phyloP scores from a whole-genome alignment of 208 protist genomes.

The Acanthamoeba lenticulata region DNA sequence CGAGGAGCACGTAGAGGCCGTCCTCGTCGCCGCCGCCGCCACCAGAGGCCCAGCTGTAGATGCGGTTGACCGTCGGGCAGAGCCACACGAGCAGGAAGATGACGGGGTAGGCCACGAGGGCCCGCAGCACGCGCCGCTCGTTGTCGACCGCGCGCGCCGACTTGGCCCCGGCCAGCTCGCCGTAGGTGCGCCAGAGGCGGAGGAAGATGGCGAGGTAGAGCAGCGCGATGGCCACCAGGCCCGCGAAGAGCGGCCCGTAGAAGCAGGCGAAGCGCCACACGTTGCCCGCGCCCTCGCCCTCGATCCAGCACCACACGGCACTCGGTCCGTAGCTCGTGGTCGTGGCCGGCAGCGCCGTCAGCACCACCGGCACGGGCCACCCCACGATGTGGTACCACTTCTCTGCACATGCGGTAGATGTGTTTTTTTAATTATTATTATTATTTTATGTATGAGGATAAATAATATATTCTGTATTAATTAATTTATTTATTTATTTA shows the following conservation, averaged over 20 bases:
- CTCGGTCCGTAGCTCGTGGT: neutral
- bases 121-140: too few relatives aligned
- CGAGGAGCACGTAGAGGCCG: too few relatives aligned
- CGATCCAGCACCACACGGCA: neutral
- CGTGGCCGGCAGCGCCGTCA: neutral
- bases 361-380: neutral
- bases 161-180: too few relatives aligned
- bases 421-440: neutral
- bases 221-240: neutral
- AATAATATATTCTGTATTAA: too few relatives aligned
- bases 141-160: too few relatives aligned
- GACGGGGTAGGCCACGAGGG: too few relatives aligned
- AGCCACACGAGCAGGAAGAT: too few relatives aligned
- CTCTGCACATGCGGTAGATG: neutral
- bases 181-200: neutral
- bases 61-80: too few relatives aligned
- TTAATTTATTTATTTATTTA: neutral
- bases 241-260: neutral
- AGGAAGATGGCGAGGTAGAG: neutral
- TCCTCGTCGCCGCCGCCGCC: too few relatives aligned
- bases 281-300: neutral
- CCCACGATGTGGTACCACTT: neutral
- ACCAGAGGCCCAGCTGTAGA: too few relatives aligned
- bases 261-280: neutral
- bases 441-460: neutral